Evolutionary conservation across 805 yeast genomes (phyloP).

Genomic region (Priceomyces medius): DNA sequence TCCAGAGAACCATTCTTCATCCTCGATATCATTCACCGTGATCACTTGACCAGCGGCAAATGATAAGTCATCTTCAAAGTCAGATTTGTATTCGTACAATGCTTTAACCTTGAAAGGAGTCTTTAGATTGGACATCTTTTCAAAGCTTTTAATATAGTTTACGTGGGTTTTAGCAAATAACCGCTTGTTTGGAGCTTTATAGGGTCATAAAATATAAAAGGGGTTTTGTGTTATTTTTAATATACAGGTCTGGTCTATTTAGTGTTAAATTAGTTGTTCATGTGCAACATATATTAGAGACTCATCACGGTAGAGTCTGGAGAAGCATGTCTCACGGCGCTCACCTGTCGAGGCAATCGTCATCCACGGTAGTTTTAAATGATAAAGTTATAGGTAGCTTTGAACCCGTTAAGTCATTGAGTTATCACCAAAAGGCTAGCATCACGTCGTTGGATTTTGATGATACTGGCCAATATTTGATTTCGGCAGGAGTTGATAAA

Average conservation of each 20-base stretch:
- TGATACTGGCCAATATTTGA: constrained; percentile 73
- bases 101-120: constrained; percentile 71
- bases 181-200: too few species aligned
- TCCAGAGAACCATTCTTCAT: constrained; percentile 91
- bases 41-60: constrained; percentile 69
- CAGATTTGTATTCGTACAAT: constrained; percentile 57
- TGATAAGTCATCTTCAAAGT: constrained; percentile 77
- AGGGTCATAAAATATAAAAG: too few species aligned
- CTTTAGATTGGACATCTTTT: constrained; percentile 16
- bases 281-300: neutral
- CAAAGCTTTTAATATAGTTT: too few species aligned
- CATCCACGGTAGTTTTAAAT: constrained; percentile 19
- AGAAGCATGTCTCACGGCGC: constrained; percentile 6
- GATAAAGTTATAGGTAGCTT: constrained; percentile 26
- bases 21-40: constrained; percentile 76
- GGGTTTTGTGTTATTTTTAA: neutral
- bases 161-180: too few species aligned
- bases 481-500: constrained; percentile 80
- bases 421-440: constrained; percentile 51
- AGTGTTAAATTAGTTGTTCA: neutral
- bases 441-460: constrained; percentile 77
- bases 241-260: neutral
- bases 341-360: constrained; percentile 8
- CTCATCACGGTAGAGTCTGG: neutral
- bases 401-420: constrained; percentile 48